Percentiles rank a stretch among this genome's conserved stretches.
Conservation (phyloP, 768 basidiomycete species). For the Suillus clintonianus region DNA sequence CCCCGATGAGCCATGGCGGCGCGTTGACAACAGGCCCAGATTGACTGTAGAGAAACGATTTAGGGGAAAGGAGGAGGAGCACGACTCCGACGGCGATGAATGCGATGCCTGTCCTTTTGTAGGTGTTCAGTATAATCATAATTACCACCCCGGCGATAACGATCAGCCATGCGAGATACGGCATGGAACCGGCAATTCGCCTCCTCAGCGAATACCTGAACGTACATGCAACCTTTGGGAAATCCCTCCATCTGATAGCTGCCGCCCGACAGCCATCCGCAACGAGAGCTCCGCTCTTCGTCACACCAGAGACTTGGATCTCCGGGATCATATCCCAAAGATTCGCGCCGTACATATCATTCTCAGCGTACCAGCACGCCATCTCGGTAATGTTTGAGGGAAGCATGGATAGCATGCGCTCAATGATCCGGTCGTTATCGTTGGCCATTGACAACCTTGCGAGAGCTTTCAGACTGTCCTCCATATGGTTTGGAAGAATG, state of each 20-base stretch:
- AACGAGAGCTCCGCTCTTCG: conserved; percentile 13
- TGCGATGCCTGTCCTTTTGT: not conserved
- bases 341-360: conserved; percentile 15
- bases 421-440: conserved; percentile 19
- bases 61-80: conserved; percentile 8
- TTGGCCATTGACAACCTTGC: conserved; percentile 22
- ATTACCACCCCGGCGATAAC: conserved; percentile 8
- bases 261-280: conserved; percentile 18
- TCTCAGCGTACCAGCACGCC: conserved; percentile 20
- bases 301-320: conserved; percentile 18
- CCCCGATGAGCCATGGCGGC: conserved; percentile 22
- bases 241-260: conserved; percentile 20
- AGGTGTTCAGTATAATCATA: not conserved
- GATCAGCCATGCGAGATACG: conserved; percentile 10
- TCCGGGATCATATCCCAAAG: conserved; percentile 20
- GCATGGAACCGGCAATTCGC: conserved; percentile 1
- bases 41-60: conserved; percentile 10
- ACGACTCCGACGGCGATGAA: not conserved
- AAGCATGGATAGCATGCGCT: conserved; percentile 20
- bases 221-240: conserved; percentile 12
- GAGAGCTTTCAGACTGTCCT: conserved; percentile 14
- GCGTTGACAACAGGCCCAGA: conserved; percentile 13
- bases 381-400: not conserved
- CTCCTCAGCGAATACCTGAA: conserved; percentile 7
- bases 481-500: conserved; percentile 11